Evolutionary conservation across 331 rosid genomes (phyloP).

Genomic region (Stylosanthes scabra): DNA sequence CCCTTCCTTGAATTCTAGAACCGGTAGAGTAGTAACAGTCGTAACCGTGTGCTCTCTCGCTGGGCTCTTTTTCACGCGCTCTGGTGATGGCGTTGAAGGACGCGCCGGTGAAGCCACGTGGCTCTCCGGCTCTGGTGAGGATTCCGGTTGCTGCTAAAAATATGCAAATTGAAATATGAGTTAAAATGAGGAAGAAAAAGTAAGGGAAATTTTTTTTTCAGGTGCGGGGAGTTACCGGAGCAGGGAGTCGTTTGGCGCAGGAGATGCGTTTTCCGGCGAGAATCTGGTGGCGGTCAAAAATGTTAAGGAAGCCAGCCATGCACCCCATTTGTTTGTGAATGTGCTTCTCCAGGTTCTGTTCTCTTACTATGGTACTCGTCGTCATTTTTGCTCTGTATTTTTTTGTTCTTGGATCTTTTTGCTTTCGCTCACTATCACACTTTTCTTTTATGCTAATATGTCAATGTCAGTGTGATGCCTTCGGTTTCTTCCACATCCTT

Average conservation of each 20-base stretch:
- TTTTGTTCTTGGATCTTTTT: background rate
- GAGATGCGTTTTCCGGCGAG: conserved; percentile 73
- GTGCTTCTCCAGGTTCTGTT: conserved; percentile 76
- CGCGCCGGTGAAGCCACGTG: conserved; percentile 38
- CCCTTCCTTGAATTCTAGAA: conserved; percentile 80
- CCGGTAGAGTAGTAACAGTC: conserved; percentile 58
- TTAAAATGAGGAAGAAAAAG: background rate
- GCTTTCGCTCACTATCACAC: background rate
- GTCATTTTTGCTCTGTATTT: conserved; percentile 48
- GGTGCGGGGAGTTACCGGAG: conserved; percentile 49
- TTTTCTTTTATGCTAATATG: background rate
- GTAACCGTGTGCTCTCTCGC: conserved; percentile 39
- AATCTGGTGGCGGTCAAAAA: conserved; percentile 88
- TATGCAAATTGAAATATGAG: background rate
- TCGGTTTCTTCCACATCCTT: background rate
- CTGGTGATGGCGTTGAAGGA: conserved; percentile 54
- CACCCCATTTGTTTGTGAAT: conserved; percentile 92
- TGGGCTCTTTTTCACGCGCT: conserved; percentile 46
- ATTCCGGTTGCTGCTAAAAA: conserved; percentile 46
- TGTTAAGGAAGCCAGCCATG: conserved; percentile 96
- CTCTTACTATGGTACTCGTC: conserved; percentile 64
- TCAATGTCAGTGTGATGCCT: conserved; percentile 27
- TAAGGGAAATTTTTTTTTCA: background rate
- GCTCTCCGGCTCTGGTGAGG: conserved; percentile 49
- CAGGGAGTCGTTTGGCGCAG: conserved; percentile 72